phyloP scores from a whole-genome alignment of 1,284 basidiomycete genomes.

The Ceratobasidium papillatum region DNA sequence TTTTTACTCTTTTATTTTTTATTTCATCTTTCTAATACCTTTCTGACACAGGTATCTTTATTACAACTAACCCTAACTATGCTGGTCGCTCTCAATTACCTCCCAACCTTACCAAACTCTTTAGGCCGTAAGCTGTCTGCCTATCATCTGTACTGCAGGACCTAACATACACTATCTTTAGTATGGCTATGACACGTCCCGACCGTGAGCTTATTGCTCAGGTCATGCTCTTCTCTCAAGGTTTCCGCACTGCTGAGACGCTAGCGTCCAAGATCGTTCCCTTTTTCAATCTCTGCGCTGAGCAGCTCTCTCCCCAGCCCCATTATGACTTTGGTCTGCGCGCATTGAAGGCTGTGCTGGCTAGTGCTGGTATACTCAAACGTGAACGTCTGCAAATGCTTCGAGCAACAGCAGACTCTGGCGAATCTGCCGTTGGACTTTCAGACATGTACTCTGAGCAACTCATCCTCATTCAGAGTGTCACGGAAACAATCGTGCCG shows the following conservation, averaged over 20 bases:
- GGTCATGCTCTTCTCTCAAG: constrained; percentile 99
- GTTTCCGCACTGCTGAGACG: constrained; percentile 96
- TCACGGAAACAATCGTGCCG: constrained; percentile 99
- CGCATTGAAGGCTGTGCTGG: constrained; percentile 95
- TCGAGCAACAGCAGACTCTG: constrained; percentile 53
- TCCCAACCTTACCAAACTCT: constrained; percentile 95
- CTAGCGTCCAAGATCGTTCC: constrained; percentile 98
- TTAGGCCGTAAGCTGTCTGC: constrained; percentile 76
- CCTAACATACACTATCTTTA: constrained; percentile 51
- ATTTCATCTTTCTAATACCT: no score
- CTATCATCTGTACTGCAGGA: constrained; percentile 5
- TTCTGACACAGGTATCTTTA: constrained; percentile 77
- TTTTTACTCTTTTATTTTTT: constrained; percentile 24
- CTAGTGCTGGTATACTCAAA: constrained; percentile 97
- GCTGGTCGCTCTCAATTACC: constrained; percentile 97
- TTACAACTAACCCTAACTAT: constrained; percentile 98
- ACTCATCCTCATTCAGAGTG: constrained; percentile 97
- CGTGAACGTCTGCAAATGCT: constrained; percentile 79
- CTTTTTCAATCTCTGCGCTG: constrained; percentile 98
- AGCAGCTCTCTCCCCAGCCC: constrained; percentile 95
- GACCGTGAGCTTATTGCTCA: constrained; percentile 99
- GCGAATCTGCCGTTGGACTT: constrained; percentile 57
- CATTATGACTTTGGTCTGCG: constrained; percentile 99
- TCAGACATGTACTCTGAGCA: constrained; percentile 85
- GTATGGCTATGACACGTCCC: constrained; percentile 99